These are phyloP conservation scores for Cercospora janseana DNA, from an alignment of 2,329 filamentous ascomycete species.

Conservation along the genomic window DNA sequence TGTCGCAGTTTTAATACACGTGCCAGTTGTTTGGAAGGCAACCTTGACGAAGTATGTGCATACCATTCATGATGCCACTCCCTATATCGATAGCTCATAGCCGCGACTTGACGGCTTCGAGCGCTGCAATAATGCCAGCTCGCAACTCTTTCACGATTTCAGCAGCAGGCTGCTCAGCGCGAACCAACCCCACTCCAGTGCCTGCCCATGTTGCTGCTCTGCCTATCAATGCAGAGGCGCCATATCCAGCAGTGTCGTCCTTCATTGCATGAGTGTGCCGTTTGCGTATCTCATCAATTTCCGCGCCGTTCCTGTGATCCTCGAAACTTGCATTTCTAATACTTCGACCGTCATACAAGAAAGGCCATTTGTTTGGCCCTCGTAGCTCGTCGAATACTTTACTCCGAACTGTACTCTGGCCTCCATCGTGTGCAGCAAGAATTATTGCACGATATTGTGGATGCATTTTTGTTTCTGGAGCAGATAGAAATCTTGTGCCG, in stretches of 20 bases:
- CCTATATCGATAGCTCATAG: conserved; percentile 1
- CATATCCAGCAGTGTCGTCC: conserved; percentile 48
- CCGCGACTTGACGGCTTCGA: conserved; percentile 3
- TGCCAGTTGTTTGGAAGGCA: no score
- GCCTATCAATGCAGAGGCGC: conserved; percentile 47
- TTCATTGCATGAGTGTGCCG: conserved; percentile 49
- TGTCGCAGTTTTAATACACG: no score
- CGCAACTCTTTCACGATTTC: conserved; percentile 54
- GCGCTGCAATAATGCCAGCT: conserved; percentile 8
- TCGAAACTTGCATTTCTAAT: conserved; percentile 55
- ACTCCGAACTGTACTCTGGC: conserved; percentile 50
- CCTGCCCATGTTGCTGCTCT: conserved; percentile 61
- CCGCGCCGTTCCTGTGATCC: conserved; percentile 42
- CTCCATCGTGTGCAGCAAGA: conserved; percentile 51
- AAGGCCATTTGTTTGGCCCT: conserved; percentile 59
- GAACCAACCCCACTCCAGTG: conserved; percentile 55
- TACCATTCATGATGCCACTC: no score
- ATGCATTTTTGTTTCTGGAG: conserved; percentile 43
- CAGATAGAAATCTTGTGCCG: conserved; percentile 61
- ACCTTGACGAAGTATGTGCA: no score
- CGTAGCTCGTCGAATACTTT: conserved; percentile 55
- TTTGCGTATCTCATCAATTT: conserved; percentile 44
- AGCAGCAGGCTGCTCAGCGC: conserved; percentile 48
- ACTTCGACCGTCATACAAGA: conserved; percentile 56
- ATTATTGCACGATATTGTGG: conserved; percentile 50